Percentiles rank a stretch among this genome's conserved stretches.
Conservation (phyloP, 2,329 filamentous ascomycete genomes). For the Hyphodiscus sp. region DNA sequence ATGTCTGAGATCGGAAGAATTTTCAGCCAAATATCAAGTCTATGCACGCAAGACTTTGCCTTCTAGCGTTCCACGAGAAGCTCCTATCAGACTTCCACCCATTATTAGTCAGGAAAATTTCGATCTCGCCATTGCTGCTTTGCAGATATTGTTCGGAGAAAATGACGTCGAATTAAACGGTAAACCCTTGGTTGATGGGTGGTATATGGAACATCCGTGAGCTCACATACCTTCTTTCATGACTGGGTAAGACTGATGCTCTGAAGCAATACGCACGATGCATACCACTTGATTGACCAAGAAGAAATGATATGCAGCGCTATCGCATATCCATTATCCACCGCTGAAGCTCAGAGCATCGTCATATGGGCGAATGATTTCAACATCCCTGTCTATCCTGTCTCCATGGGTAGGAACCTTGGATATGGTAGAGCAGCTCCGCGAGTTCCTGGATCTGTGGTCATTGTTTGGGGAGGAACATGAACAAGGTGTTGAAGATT, state of each 20-base stretch:
- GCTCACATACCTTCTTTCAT: conserved; percentile 35
- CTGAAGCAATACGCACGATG: conserved; percentile 28
- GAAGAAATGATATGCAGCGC: conserved; percentile 32
- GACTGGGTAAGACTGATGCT: conserved; percentile 33
- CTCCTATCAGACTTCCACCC: conserved; percentile 20
- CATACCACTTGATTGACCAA: conserved; percentile 35
- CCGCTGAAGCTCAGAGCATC: conserved; percentile 40
- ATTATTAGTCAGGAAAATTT: conserved; percentile 22
- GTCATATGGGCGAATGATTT: conserved; percentile 38
- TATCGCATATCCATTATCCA: conserved; percentile 20
- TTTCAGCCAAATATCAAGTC: conserved; percentile 13
- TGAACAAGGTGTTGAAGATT: conserved; percentile 47
- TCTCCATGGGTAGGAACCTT: conserved; percentile 43
- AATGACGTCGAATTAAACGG: conserved; percentile 26
- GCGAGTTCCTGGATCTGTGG: conserved; percentile 43
- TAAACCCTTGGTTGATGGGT: conserved; percentile 28
- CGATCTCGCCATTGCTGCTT: conserved; percentile 19
- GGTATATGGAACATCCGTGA: conserved; percentile 33
- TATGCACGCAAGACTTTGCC: conserved; percentile 21
- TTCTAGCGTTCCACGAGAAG: conserved; percentile 14
- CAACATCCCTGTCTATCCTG: conserved; percentile 37
- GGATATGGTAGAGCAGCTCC: conserved; percentile 43
- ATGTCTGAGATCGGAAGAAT: conserved; percentile 19
- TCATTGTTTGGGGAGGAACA: conserved; percentile 42
- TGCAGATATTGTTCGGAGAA: conserved; percentile 16